A percentile compares a stretch with the other conserved stretches of the same genome.
phyloP scores from a whole-genome alignment of 257 asterid species.

The Solanum chmielewskii region DNA sequence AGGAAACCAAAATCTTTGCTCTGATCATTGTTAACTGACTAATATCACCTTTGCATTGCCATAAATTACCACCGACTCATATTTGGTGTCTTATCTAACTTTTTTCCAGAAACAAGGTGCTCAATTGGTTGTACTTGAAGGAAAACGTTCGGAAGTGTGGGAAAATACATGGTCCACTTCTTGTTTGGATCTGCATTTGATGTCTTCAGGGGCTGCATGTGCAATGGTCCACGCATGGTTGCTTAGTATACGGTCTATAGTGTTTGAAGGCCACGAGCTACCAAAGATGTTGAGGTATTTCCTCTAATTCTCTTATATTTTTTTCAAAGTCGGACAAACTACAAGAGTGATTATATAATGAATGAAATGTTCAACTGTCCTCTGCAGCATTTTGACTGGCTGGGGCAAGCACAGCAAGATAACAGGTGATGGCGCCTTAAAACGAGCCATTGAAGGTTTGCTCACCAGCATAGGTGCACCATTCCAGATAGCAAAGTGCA shows the following conservation, averaged over 20 bases:
- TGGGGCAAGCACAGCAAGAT: slow-evolving; percentile 99
- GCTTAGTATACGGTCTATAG: slow-evolving; percentile 57
- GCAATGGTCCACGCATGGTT: slow-evolving; percentile 98
- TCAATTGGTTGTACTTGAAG: slow-evolving; percentile 84
- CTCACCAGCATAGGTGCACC: slow-evolving; percentile 84
- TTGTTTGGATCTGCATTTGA: slow-evolving; percentile 86
- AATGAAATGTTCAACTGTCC: neutral
- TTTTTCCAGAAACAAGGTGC: slow-evolving; percentile 66
- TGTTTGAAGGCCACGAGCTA: slow-evolving; percentile 75
- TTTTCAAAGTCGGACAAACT: neutral
- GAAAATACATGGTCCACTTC: slow-evolving; percentile 67
- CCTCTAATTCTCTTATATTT: neutral
- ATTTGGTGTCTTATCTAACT: neutral
- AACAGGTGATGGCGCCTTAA: slow-evolving; percentile 75
- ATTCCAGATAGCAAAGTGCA: slow-evolving; percentile 61
- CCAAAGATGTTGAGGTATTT: slow-evolving; percentile 62
- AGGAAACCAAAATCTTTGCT: neutral
- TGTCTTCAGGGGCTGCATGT: slow-evolving; percentile 94
- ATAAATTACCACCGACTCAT: neutral
- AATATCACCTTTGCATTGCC: neutral
- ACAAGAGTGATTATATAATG: neutral
- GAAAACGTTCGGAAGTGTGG: slow-evolving; percentile 81
- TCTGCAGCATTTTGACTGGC: slow-evolving; percentile 78
- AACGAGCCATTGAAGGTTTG: slow-evolving; percentile 64
- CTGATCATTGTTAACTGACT: neutral